These are phyloP conservation scores for Nevesoporus exiguus DNA, from an alignment of 768 basidiomycete genomes.

Conservation along the genomic window DNA sequence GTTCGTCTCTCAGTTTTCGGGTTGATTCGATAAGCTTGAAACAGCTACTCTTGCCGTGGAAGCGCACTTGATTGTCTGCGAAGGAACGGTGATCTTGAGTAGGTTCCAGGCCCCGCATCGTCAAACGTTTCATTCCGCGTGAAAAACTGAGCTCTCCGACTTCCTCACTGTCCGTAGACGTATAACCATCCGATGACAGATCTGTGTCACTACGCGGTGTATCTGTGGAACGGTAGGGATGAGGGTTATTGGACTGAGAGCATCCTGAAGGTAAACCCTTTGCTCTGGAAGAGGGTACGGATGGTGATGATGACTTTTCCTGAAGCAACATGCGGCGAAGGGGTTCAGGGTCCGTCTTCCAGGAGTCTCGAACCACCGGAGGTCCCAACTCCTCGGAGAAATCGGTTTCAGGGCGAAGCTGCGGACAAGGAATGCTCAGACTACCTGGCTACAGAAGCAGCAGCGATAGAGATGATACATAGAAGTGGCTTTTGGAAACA, in stretches of 20 bases:
- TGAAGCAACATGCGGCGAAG: conserved; percentile 9
- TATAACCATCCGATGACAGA: conserved; percentile 23
- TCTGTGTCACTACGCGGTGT: conserved; percentile 29
- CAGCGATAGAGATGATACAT: not conserved
- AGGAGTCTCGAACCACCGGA: conserved; percentile 59
- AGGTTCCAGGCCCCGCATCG: conserved; percentile 37
- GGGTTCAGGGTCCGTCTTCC: conserved; percentile 41
- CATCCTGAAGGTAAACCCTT: conserved; percentile 13
- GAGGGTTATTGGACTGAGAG: conserved; percentile 5
- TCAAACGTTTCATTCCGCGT: conserved; percentile 36
- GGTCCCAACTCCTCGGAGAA: conserved; percentile 63
- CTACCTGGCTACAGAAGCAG: not conserved
- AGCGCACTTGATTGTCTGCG: conserved; percentile 45
- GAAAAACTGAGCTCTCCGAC: conserved; percentile 39
- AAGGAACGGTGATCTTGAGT: conserved; percentile 32
- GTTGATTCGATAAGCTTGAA: conserved; percentile 53
- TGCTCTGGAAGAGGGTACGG: conserved; percentile 12
- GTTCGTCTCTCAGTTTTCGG: conserved; percentile 50
- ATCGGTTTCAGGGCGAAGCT: conserved; percentile 63
- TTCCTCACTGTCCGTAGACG: conserved; percentile 37
- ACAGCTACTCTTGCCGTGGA: conserved; percentile 61
- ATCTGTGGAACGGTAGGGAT: conserved; percentile 16
- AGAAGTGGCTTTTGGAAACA: not conserved
- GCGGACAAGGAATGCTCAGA: conserved; percentile 15
- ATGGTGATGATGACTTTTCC: conserved; percentile 24